Percentiles rank a stretch among this genome's conserved stretches.
Conservation (phyloP, 2,329 filamentous ascomycete species). For the Aspergillus sp. region DNA sequence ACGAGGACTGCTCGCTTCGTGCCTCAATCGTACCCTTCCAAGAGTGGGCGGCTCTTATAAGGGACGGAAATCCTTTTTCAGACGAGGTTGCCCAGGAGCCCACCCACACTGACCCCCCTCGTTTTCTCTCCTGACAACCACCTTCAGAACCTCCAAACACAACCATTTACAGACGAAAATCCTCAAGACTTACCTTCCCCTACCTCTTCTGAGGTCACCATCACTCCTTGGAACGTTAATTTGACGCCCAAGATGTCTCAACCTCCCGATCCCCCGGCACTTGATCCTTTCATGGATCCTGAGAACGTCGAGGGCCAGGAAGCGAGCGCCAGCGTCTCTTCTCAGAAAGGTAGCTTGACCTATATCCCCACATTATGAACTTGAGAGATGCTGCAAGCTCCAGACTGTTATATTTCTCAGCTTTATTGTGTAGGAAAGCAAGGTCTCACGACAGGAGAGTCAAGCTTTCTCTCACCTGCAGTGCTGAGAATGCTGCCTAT, state of each 20-base stretch:
- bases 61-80: too few species aligned
- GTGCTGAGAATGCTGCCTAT: too few species aligned
- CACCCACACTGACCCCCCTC: background rate
- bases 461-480: too few species aligned
- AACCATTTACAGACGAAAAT: background rate
- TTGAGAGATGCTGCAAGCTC: too few species aligned
- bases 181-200: constrained; percentile 1
- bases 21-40: constrained; percentile 4
- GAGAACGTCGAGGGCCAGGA: background rate
- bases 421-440: too few species aligned
- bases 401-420: too few species aligned
- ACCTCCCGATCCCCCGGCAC: background rate
- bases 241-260: background rate
- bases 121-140: background rate
- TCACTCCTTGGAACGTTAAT: background rate
- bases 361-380: too few species aligned
- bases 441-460: too few species aligned
- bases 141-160: background rate
- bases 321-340: too few species aligned
- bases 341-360: too few species aligned
- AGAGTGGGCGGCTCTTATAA: background rate
- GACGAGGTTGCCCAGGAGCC: too few species aligned
- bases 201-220: background rate
- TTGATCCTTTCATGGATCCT: constrained; percentile 4
- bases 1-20: constrained; percentile 2